Percentiles rank a stretch among this genome's conserved stretches.
Conservation (phyloP, 345 rosid species). For the Physaria fendleri region DNA sequence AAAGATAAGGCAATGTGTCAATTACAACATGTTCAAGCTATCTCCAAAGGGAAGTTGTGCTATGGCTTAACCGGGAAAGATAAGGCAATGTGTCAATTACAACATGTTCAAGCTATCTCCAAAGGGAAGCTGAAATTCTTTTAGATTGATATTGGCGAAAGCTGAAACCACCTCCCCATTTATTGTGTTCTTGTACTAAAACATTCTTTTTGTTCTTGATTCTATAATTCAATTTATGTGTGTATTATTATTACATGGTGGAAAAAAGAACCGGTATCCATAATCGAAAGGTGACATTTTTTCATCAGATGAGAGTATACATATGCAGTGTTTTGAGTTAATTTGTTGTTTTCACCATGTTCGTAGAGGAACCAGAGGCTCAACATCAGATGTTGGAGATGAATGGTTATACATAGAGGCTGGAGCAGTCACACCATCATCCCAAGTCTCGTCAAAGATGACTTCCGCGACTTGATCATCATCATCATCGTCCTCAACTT, state of each 20-base stretch:
- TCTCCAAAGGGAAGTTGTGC: conserved; percentile 51
- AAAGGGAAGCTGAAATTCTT: conserved; percentile 56
- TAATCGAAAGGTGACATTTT: neutral
- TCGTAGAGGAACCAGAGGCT: conserved; percentile 14
- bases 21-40: conserved; percentile 40
- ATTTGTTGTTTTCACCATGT: too few relatives aligned
- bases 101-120: conserved; percentile 41
- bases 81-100: conserved; percentile 54
- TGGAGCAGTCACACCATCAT: conserved; percentile 13
- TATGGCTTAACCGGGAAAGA: conserved; percentile 53
- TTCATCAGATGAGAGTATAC: neutral
- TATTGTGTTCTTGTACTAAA: conserved; percentile 9
- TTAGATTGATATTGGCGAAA: conserved; percentile 6
- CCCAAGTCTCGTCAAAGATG: conserved; percentile 18
- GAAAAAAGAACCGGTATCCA: neutral
- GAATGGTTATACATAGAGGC: conserved; percentile 4
- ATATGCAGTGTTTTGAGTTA: neutral
- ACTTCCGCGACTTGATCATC: conserved; percentile 13
- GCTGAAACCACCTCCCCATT: conserved; percentile 8
- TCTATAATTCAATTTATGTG: neutral
- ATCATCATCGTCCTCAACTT: neutral
- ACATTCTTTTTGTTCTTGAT: neutral
- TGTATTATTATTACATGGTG: conserved; percentile 9
- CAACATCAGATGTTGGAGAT: conserved; percentile 11
- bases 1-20: conserved; percentile 56